Conservation (phyloP, 441 rosid species). For the Lepidium campestre region DNA sequence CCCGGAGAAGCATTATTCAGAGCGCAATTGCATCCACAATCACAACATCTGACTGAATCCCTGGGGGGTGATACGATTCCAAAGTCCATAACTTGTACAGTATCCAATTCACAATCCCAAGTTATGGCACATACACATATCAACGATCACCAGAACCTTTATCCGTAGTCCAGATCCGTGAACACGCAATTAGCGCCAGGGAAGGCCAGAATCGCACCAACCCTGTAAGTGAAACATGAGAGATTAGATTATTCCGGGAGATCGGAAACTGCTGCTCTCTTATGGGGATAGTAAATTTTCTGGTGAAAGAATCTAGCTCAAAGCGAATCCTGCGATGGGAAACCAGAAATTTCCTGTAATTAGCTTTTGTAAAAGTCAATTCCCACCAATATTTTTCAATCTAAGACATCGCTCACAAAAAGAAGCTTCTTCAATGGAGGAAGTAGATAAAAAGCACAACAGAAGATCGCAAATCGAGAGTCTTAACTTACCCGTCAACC, state of each 20-base stretch:
- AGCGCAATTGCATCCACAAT: slow-evolving; percentile 61
- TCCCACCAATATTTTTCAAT: not conserved
- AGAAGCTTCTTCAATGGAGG: not conserved
- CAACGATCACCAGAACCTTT: not conserved
- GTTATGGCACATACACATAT: not conserved
- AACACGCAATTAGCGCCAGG: not conserved
- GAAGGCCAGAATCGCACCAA: not conserved
- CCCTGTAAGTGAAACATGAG: not conserved
- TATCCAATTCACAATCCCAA: slow-evolving; percentile 31
- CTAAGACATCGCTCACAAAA: not conserved
- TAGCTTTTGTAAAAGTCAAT: slow-evolving; percentile 19
- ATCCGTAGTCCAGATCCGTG: not conserved
- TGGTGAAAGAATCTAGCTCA: not conserved
- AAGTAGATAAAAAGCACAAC: not conserved
- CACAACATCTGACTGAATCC: slow-evolving; percentile 46
- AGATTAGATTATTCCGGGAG: not conserved
- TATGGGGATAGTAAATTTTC: no score
- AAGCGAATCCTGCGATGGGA: slow-evolving; percentile 5
- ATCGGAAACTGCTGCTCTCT: not conserved
- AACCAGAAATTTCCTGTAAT: not conserved
- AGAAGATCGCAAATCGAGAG: not conserved
- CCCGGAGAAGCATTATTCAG: slow-evolving; percentile 21
- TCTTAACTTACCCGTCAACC: slow-evolving; percentile 18
- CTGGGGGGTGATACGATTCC: slow-evolving; percentile 28
- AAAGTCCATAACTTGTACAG: slow-evolving; percentile 47